These are phyloP conservation scores for Talaromyces wortmannii DNA, from an alignment of 495 filamentous ascomycete species.

Conservation along the genomic window DNA sequence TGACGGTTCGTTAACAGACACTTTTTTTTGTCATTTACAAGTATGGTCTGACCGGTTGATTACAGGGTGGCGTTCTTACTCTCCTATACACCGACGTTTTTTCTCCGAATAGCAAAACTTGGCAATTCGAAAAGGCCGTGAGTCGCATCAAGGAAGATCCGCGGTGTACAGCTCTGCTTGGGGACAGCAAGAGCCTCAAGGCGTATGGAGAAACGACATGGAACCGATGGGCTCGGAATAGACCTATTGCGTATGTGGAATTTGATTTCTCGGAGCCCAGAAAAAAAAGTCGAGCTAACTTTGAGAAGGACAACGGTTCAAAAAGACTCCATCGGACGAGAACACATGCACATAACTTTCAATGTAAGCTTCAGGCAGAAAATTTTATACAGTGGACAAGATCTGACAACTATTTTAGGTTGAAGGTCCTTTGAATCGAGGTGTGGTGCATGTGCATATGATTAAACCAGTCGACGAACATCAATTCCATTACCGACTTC, in stretches of 20 bases:
- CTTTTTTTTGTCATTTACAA: background rate
- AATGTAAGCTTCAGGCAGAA: constrained; percentile 47
- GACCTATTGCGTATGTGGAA: constrained; percentile 70
- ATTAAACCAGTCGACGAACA: constrained; percentile 52
- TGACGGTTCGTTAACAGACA: constrained; percentile 50
- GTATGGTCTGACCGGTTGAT: background rate
- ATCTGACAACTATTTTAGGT: constrained; percentile 44
- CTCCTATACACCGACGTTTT: constrained; percentile 84
- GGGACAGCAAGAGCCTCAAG: constrained; percentile 64
- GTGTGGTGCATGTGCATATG: constrained; percentile 72
- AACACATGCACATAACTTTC: constrained; percentile 85
- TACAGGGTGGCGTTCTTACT: constrained; percentile 65
- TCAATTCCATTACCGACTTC: constrained; percentile 74
- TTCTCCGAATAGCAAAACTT: constrained; percentile 73
- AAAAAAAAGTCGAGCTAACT: background rate
- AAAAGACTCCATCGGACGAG: constrained; percentile 66
- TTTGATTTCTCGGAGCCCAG: background rate
- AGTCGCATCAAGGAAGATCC: constrained; percentile 68
- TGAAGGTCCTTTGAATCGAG: constrained; percentile 70
- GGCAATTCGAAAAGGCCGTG: constrained; percentile 84
- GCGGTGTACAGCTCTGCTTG: constrained; percentile 67
- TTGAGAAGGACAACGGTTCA: constrained; percentile 49
- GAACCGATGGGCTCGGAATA: constrained; percentile 77
- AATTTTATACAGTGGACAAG: constrained; percentile 8
- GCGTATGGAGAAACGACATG: constrained; percentile 79